phyloP scores from a whole-genome alignment of 2,329 filamentous ascomycete genomes.

The Scopulariopsis brevicaulis region DNA sequence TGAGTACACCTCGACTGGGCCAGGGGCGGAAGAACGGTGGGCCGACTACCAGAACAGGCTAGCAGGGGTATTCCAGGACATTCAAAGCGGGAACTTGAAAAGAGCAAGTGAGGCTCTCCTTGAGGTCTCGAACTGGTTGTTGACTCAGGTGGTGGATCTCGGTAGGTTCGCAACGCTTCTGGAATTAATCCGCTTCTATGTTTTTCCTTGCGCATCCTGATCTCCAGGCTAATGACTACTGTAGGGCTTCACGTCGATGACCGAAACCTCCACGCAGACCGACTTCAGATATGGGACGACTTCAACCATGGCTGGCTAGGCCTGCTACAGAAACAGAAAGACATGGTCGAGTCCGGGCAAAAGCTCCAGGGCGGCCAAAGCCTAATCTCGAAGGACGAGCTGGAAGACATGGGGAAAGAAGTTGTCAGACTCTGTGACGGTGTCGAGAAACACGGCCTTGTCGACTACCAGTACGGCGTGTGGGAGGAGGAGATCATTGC shows the following conservation, averaged over 20 bases:
- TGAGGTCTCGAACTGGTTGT: slow-evolving; percentile 41
- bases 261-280: slow-evolving; percentile 32
- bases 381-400: slow-evolving; percentile 54
- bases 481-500: slow-evolving; percentile 88
- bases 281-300: slow-evolving; percentile 80
- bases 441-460: slow-evolving; percentile 82
- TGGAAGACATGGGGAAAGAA: slow-evolving; percentile 74
- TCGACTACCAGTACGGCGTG: slow-evolving; percentile 95
- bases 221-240: background rate
- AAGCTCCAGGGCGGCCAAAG: slow-evolving; percentile 45
- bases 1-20: slow-evolving; percentile 37
- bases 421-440: slow-evolving; percentile 74
- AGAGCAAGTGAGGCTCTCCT: slow-evolving; percentile 40
- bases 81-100: slow-evolving; percentile 40
- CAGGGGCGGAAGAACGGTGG: slow-evolving; percentile 57
- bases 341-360: slow-evolving; percentile 23
- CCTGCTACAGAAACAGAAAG: slow-evolving; percentile 4
- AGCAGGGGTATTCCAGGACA: slow-evolving; percentile 59
- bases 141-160: slow-evolving; percentile 41
- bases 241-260: slow-evolving; percentile 8
- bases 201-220: background rate
- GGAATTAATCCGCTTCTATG: background rate
- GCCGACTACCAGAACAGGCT: slow-evolving; percentile 51
- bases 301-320: slow-evolving; percentile 62
- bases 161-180: slow-evolving; percentile 26